A percentile compares a stretch with the other conserved stretches of the same genome.
These are phyloP conservation scores for Ogataea methylovora DNA, from an alignment of 805 yeast species.

Conservation along the genomic window DNA sequence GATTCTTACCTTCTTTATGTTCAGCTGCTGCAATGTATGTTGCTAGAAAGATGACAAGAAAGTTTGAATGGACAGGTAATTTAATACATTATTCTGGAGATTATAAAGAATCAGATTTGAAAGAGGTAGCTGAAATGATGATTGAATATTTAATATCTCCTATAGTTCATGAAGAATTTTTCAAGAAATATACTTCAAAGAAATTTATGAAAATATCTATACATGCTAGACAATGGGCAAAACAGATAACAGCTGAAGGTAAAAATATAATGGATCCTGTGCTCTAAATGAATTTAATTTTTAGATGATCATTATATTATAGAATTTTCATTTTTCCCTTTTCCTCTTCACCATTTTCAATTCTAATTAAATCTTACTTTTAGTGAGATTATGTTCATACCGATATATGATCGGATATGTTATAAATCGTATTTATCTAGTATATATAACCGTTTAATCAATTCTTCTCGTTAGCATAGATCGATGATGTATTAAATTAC, in stretches of 20 bases:
- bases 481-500: too few species aligned
- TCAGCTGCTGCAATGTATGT: slow-evolving; percentile 88
- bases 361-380: too few species aligned
- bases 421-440: too few species aligned
- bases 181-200: slow-evolving; percentile 85
- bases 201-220: slow-evolving; percentile 82
- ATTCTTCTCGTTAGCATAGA: too few species aligned
- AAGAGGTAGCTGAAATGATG: slow-evolving; percentile 65
- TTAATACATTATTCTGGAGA: slow-evolving; percentile 91
- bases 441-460: too few species aligned
- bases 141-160: slow-evolving; percentile 74
- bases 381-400: too few species aligned
- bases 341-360: too few species aligned
- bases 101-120: slow-evolving; percentile 63
- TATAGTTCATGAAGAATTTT: slow-evolving; percentile 85
- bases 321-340: slow-evolving; percentile 2
- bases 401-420: too few species aligned
- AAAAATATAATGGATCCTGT: slow-evolving; percentile 32
- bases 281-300: slow-evolving; percentile 13
- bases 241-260: slow-evolving; percentile 43
- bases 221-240: slow-evolving; percentile 78
- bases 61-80: slow-evolving; percentile 72
- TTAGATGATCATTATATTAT: too few species aligned
- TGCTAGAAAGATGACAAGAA: slow-evolving; percentile 66
- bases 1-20: slow-evolving; percentile 65